These are phyloP conservation scores for Ustilago loliicola DNA, from an alignment of 1,284 basidiomycete genomes.

Conservation along the genomic window DNA sequence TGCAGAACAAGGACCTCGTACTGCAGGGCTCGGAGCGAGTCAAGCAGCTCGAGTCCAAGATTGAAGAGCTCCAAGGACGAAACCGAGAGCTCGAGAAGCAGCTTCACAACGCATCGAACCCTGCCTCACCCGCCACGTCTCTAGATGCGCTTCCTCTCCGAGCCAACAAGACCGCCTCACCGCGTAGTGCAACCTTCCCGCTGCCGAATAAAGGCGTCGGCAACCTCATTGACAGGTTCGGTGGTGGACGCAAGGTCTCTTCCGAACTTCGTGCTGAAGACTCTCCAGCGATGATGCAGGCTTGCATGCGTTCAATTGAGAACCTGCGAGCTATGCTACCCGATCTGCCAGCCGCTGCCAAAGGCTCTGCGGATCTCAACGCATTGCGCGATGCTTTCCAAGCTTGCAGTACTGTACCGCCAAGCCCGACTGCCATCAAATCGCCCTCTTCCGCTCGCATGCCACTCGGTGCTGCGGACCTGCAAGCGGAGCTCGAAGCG, in stretches of 20 bases:
- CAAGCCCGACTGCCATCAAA: slow-evolving; percentile 9
- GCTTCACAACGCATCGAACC: slow-evolving; percentile 15
- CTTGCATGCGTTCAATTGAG: slow-evolving; percentile 28
- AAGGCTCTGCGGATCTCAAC: slow-evolving; percentile 28
- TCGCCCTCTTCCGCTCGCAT: slow-evolving; percentile 20
- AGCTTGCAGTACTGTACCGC: background rate
- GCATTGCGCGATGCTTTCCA: slow-evolving; percentile 45
- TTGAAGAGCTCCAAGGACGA: slow-evolving; percentile 19
- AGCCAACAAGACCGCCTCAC: slow-evolving; percentile 20
- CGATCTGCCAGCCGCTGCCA: slow-evolving; percentile 30
- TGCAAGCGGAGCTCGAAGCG: slow-evolving; percentile 39
- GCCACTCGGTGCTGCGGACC: slow-evolving; percentile 14
- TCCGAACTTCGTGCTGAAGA: slow-evolving; percentile 34
- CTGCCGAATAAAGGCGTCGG: slow-evolving; percentile 40
- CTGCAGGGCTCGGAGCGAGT: slow-evolving; percentile 13
- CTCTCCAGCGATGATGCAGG: slow-evolving; percentile 24
- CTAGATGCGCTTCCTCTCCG: slow-evolving; percentile 20
- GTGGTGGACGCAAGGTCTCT: slow-evolving; percentile 32
- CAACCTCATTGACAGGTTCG: slow-evolving; percentile 46
- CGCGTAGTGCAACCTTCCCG: slow-evolving; percentile 11
- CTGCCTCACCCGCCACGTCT: slow-evolving; percentile 23
- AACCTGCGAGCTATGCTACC: slow-evolving; percentile 41
- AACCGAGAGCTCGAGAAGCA: slow-evolving; percentile 36
- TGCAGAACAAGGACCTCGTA: slow-evolving; percentile 21
- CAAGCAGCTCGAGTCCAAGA: slow-evolving; percentile 27